Percentiles rank a stretch among this genome's conserved stretches.
Conservation (phyloP, 2,329 filamentous ascomycete genomes). For the Calycina herbarum region DNA sequence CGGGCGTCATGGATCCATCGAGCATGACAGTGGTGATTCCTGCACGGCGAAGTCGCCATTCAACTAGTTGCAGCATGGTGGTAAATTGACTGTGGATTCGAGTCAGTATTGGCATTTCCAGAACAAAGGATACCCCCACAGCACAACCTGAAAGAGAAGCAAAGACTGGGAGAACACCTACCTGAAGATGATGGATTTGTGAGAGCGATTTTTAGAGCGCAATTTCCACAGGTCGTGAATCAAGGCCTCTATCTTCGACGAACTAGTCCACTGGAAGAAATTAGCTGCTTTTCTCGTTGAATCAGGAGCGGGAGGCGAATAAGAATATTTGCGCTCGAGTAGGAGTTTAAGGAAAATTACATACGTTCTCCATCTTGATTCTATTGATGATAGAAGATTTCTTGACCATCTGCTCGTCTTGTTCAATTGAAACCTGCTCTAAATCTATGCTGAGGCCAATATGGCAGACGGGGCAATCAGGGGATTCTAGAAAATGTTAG, state of each 20-base stretch:
- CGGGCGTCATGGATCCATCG: constrained; percentile 94
- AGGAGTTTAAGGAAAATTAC: no score
- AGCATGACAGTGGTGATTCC: constrained; percentile 98
- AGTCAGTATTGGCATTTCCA: no score
- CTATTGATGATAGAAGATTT: constrained; percentile 98
- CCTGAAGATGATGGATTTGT: constrained; percentile 91
- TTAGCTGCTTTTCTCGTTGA: no score
- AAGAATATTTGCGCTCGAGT: no score
- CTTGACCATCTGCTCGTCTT: constrained; percentile 83
- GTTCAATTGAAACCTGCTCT: constrained; percentile 92
- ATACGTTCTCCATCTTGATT: constrained; percentile 87
- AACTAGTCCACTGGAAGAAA: constrained; percentile 72
- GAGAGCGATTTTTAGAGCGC: constrained; percentile 85
- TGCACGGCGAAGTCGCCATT: constrained; percentile 94
- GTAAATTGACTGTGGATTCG: constrained; percentile 74
- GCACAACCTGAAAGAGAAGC: no score
- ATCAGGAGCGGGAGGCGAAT: no score
- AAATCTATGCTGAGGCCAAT: constrained; percentile 88
- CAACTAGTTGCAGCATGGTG: constrained; percentile 93
- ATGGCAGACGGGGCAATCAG: constrained; percentile 88
- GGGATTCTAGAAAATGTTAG: constrained; percentile 44
- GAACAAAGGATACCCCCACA: no score
- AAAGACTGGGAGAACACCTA: no score
- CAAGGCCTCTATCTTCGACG: constrained; percentile 95
- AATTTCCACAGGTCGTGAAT: constrained; percentile 92